Evolutionary conservation across 345 rosid species (phyloP).

Genomic region (Toxicodendron radicans): DNA sequence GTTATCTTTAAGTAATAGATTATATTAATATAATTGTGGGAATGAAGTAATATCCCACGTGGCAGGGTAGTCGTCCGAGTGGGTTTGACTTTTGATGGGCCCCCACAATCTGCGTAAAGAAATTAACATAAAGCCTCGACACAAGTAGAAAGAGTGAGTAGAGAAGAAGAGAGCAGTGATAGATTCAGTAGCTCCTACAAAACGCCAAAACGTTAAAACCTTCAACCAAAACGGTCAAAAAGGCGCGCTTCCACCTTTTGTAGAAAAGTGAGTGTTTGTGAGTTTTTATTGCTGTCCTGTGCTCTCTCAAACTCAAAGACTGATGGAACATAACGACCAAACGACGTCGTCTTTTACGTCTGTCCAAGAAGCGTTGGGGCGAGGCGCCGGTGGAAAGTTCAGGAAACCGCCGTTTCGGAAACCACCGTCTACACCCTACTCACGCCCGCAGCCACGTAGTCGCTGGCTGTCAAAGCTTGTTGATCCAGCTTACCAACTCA

Average conservation of each 20-base stretch:
- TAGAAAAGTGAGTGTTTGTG: background rate
- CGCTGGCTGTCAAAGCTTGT: slow-evolving; percentile 74
- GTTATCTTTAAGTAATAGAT: no score
- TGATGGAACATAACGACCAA: slow-evolving; percentile 30
- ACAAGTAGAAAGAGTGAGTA: no score
- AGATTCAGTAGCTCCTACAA: no score
- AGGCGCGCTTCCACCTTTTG: background rate
- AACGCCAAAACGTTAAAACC: background rate
- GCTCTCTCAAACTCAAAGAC: background rate
- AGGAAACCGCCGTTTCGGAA: slow-evolving; percentile 44
- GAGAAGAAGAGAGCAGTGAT: no score
- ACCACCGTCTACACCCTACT: slow-evolving; percentile 52
- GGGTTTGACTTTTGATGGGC: background rate
- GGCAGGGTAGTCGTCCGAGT: no score
- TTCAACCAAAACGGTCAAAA: background rate
- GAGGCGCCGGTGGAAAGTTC: slow-evolving; percentile 73
- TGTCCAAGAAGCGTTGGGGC: background rate
- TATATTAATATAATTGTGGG: no score
- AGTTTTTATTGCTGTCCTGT: no score
- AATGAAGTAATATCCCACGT: no score
- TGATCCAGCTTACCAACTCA: slow-evolving; percentile 75
- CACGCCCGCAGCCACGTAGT: slow-evolving; percentile 55
- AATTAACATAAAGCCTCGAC: no score
- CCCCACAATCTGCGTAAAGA: background rate
- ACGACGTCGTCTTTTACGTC: slow-evolving; percentile 33